A percentile compares a stretch with the other conserved stretches of the same genome.
Conservation (phyloP, 495 filamentous ascomycete species). For the Podospora pseudocomata region DNA sequence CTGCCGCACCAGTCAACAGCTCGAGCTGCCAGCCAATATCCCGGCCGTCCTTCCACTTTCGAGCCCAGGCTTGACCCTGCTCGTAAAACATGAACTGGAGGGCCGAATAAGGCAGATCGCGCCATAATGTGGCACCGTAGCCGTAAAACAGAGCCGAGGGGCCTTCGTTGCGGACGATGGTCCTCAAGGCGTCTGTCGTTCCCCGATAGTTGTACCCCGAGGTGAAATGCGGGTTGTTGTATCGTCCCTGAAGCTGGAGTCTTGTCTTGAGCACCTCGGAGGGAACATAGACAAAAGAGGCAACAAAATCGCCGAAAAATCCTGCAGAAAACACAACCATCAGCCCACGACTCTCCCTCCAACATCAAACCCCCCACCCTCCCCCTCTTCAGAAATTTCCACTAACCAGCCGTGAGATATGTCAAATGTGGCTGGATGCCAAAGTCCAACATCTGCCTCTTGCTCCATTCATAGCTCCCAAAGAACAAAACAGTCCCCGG, state of each 20-base stretch:
- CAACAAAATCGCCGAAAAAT: constrained; percentile 87
- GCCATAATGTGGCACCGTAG: constrained; percentile 89
- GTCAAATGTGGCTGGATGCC: constrained; percentile 75
- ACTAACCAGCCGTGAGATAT: constrained; percentile 76
- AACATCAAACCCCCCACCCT: not conserved
- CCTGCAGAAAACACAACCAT: constrained; percentile 45
- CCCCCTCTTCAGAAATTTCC: not conserved
- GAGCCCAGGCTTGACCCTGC: constrained; percentile 79
- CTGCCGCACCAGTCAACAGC: constrained; percentile 83
- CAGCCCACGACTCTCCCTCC: not conserved
- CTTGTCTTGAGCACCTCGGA: constrained; percentile 96
- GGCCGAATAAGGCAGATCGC: constrained; percentile 92
- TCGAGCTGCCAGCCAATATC: constrained; percentile 85
- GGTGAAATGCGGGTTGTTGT: constrained; percentile 88
- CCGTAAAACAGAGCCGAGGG: constrained; percentile 84
- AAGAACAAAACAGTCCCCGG: constrained; percentile 95
- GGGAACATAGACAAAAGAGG: constrained; percentile 89
- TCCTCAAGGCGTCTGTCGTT: constrained; percentile 72
- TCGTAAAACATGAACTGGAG: constrained; percentile 98
- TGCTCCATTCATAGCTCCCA: constrained; percentile 92
- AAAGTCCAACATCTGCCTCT: constrained; percentile 77
- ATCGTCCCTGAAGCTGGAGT: constrained; percentile 87
- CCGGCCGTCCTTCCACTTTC: constrained; percentile 59
- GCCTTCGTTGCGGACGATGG: constrained; percentile 79
- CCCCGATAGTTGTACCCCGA: constrained; percentile 93